Evolutionary conservation across 257 asterid species (phyloP), one percentile per base, ranked within the genome.

Genomic region (Rhazya stricta): DNA sequence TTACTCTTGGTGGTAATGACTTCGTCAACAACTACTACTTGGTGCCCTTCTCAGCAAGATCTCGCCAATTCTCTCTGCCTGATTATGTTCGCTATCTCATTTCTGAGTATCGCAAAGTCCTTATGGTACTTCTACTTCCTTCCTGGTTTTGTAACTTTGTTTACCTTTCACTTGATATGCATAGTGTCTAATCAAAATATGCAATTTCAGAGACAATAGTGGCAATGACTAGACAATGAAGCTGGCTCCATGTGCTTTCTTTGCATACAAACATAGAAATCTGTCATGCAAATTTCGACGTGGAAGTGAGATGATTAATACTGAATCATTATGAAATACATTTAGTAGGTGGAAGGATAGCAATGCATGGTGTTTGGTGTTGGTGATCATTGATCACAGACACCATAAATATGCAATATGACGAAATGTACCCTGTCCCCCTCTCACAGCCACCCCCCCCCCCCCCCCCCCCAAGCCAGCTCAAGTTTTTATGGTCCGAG

Each of bases 1-100:
- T 91, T 45, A 93, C 98, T 6, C 85, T 93, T 13, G 98, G 97
- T 9, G 98, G 98, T 57, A 93, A 93, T 69, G 98, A 93, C 48
- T 93, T 93, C 53, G 98, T 93, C 78, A 93, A 93, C 83, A 93
- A 93, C 79, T 93, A 93, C 83, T 93, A 87, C 45, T 80, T 93
- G 80, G 95, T 93, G 27, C 97, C 96, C 0, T 89, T 86, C 77
- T 93, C 98, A 0, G 90, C 88, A 12, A 87, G 98, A 81, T 93
- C 98, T 36, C 85, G 94, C 43, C 98, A 93, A 43, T 91, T 83
- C 43, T 6, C 91, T 12, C 87, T 93, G 0, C 93, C 94, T 0
- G 91, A 87, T 71, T 93, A 89, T 23, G 95, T 88, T 30, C 78
- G 61, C 1, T 93, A 79, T 78, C 58, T 93, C 83, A 83, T 93